Evolutionary conservation across 177 flowering plant species (phyloP), one percentile per base, ranked within the genome.

Genomic region (Tripterygium wilfordii): DNA sequence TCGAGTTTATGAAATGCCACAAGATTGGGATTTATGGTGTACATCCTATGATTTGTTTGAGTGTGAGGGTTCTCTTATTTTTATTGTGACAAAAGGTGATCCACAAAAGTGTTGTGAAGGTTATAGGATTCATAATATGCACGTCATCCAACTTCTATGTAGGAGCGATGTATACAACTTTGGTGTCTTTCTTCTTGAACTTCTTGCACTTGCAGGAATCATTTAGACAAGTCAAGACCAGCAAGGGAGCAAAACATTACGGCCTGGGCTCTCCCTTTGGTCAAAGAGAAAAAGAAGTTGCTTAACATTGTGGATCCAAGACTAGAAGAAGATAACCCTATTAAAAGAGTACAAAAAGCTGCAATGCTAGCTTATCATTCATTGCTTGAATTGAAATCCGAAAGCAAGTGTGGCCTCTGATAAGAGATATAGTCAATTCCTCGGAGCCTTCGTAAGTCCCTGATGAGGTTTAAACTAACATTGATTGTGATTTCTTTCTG

Each of bases 351-450:
- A 37, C 83, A 84, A 23, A 87, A 84, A 69, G 92, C 89, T 7
- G 92, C 87, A 13, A 83, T 82, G 87, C 76, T 87, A 7, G 89
- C 92, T 10, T 87, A 78, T 29, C 96, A n/a, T n/a, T n/a, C n/a
- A 87, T 56, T 87, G 96, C 69, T 53, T 87, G 35, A 82, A 80
- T 62, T 67, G 72, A 17, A 84, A 84, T 54, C 96, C 92, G 2
- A 87, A 84, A 64, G 92, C 92, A 4, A 70, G n/a, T n/a, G n/a
- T n/a, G 96, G 67, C 96, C 96, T 27, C 54, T 87, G 10, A 87
- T 84, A 92, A 60, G 96, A 45, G 96, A 87, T 37, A 71, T 84
- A 4, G 89, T 87, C 0, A 92, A 79, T 30, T 67, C 92, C 27
- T 55, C 84, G 65, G 96, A 87, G 69, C 96, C 89, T 42, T 74